Base-by-base conservation (phyloP, 108 stramenopile species). In the Stephanodiscus triporus region DNA sequence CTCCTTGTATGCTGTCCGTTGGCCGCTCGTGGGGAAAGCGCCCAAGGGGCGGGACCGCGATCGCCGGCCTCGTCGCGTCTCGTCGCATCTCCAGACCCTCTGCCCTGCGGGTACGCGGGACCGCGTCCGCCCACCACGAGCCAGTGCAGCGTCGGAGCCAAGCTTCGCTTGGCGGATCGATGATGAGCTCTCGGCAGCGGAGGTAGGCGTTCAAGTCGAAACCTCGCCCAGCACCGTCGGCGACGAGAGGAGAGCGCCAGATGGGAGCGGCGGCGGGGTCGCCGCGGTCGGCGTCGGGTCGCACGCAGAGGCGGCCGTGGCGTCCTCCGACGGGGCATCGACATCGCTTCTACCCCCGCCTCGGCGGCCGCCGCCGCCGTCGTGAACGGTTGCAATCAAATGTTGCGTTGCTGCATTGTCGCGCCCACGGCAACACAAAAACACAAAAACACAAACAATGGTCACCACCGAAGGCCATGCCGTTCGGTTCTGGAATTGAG, bases 91-190 rank as follows among this genome's bases (percentile, higher is more conserved):
- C n/a, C n/a, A 76, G 40, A 64, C 64, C 30, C n/a, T n/a, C 85
- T 84, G 77, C 91, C 88, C 68, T 85, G 85, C 34, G 87, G 86
- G 60, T 84, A 87, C 42, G 81, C 65, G 14, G 93, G 90, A 50
- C 73, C 77, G 1, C 73, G 74, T 1, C 94, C 94, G 50, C 92
- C 89, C 20, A 95, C 94, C 0, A 91, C 94, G 10, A 95, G 83
- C 94, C 94, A 95, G 59, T 92, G 91, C 20, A 85, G 29, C 27
- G 85, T 88, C 68, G 89, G 50, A n/a, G 11, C 88, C 91, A 34
- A 92, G 58, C 86, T n/a, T 95, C 94, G 43, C 80, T 84, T 49
- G 94, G 91, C 6, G 91, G 90, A 23, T 49, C 76, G 20, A 77
- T 24, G 6, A 75, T 54, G 69, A 84, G 75, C 63, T 94, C 88